These are phyloP conservation scores for Suzukiozyma palmioleophila DNA, from an alignment of 1,139 yeast genomes.

Conservation along the genomic window DNA sequence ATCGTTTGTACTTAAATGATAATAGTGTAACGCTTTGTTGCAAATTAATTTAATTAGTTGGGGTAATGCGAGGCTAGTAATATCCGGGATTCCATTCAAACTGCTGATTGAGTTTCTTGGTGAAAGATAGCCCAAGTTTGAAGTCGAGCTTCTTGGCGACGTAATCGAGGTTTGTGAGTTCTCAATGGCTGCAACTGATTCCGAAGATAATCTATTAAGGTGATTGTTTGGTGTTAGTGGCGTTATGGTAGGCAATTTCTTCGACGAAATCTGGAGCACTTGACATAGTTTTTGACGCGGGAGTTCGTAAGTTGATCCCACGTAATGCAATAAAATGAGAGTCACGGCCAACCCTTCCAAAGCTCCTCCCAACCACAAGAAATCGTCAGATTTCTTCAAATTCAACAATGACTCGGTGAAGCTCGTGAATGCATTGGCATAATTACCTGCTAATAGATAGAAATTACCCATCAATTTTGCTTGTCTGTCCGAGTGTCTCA, in stretches of 20 bases:
- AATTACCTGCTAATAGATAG: slow-evolving; percentile 74
- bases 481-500: slow-evolving; percentile 58
- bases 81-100: slow-evolving; percentile 15
- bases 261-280: slow-evolving; percentile 24
- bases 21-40: slow-evolving; percentile 50
- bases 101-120: slow-evolving; percentile 33
- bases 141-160: slow-evolving; percentile 4
- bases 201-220: slow-evolving; percentile 18
- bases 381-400: slow-evolving; percentile 64
- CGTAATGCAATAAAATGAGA: slow-evolving; percentile 53
- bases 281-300: slow-evolving; percentile 36
- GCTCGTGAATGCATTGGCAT: slow-evolving; percentile 62
- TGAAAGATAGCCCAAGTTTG: slow-evolving; percentile 12
- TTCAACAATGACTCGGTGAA: slow-evolving; percentile 67
- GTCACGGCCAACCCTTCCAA: slow-evolving; percentile 76
- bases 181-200: slow-evolving; percentile 9
- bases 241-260: slow-evolving; percentile 16
- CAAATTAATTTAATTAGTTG: slow-evolving; percentile 46
- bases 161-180: slow-evolving; percentile 5
- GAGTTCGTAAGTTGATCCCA: slow-evolving; percentile 56
- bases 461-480: slow-evolving; percentile 73
- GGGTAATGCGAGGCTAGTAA: slow-evolving; percentile 28
- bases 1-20: slow-evolving; percentile 55
- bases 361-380: slow-evolving; percentile 84
- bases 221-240: slow-evolving; percentile 15